phyloP scores from a whole-genome alignment of 2,329 filamentous ascomycete genomes.

The Berkeleyomyces rouxiae region DNA sequence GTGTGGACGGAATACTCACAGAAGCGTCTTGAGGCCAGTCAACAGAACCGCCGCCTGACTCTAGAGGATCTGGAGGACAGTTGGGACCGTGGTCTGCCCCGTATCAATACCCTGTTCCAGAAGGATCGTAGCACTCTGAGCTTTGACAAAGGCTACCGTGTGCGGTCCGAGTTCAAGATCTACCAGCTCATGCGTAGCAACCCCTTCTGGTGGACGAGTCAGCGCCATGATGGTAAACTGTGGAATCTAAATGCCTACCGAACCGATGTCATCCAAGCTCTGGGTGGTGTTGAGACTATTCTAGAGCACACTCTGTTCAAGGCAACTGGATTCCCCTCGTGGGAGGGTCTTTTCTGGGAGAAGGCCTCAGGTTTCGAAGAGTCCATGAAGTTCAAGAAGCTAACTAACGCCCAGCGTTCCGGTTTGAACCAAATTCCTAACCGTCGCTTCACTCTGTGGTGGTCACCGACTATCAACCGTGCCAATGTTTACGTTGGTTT shows the following conservation, averaged over 20 bases:
- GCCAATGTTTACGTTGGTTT: slow-evolving; percentile 99
- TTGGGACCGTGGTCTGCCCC: slow-evolving; percentile 92
- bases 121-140: slow-evolving; percentile 93
- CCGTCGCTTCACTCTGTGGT: slow-evolving; percentile 96
- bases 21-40: slow-evolving; percentile 90
- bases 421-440: slow-evolving; percentile 98
- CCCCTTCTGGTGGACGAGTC: slow-evolving; percentile 98
- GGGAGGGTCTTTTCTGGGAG: slow-evolving; percentile 94
- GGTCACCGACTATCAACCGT: slow-evolving; percentile 84
- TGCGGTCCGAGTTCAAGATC: slow-evolving; percentile 90
- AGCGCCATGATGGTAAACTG: slow-evolving; percentile 88
- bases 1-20: slow-evolving; percentile 99
- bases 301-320: slow-evolving; percentile 94
- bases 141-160: slow-evolving; percentile 96
- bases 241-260: slow-evolving; percentile 95
- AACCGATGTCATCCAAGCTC: slow-evolving; percentile 89
- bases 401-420: slow-evolving; percentile 90
- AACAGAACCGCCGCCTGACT: slow-evolving; percentile 87
- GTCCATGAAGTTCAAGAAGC: slow-evolving; percentile 94
- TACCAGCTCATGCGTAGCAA: slow-evolving; percentile 99
- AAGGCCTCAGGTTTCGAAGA: slow-evolving; percentile 42
- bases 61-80: slow-evolving; percentile 94
- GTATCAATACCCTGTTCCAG: slow-evolving; percentile 98
- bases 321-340: slow-evolving; percentile 87
- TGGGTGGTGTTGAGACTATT: slow-evolving; percentile 95